Conservation (phyloP, 2,329 filamentous ascomycete genomes). For the Podosphaera fusca region DNA sequence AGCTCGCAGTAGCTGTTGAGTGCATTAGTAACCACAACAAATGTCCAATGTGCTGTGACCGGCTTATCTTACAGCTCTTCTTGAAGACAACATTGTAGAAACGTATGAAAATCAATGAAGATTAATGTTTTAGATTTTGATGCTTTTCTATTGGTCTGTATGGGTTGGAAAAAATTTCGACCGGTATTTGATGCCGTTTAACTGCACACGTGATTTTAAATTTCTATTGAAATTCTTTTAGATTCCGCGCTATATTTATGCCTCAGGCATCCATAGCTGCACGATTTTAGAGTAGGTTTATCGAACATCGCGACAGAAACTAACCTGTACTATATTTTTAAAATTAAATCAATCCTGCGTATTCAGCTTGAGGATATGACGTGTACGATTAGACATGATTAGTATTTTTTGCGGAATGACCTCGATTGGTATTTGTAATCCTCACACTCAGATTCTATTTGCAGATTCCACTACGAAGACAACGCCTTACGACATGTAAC, state of each 20-base stretch:
- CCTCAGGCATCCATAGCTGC: background rate
- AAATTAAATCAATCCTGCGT: too few species aligned
- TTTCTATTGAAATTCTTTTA: background rate
- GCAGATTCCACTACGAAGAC: too few species aligned
- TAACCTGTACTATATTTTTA: too few species aligned
- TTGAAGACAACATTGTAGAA: slow-evolving; percentile 46
- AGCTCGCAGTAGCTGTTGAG: slow-evolving; percentile 51
- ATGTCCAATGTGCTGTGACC: slow-evolving; percentile 1
- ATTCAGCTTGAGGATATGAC: too few species aligned
- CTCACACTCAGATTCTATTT: too few species aligned
- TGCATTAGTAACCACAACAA: slow-evolving; percentile 10
- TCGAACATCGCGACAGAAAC: too few species aligned
- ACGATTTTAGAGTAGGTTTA: too few species aligned
- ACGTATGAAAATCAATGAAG: slow-evolving; percentile 4
- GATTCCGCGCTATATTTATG: background rate
- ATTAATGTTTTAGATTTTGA: background rate
- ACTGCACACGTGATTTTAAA: background rate
- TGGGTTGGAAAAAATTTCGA: background rate
- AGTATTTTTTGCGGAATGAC: too few species aligned
- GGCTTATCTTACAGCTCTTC: slow-evolving; percentile 44
- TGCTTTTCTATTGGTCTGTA: background rate
- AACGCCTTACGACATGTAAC: too few species aligned
- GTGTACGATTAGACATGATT: too few species aligned
- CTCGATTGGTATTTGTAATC: too few species aligned
- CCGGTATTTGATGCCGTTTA: background rate